Evolutionary conservation across 2,329 filamentous ascomycete genomes (phyloP).

Genomic region (Xylaria sp.): DNA sequence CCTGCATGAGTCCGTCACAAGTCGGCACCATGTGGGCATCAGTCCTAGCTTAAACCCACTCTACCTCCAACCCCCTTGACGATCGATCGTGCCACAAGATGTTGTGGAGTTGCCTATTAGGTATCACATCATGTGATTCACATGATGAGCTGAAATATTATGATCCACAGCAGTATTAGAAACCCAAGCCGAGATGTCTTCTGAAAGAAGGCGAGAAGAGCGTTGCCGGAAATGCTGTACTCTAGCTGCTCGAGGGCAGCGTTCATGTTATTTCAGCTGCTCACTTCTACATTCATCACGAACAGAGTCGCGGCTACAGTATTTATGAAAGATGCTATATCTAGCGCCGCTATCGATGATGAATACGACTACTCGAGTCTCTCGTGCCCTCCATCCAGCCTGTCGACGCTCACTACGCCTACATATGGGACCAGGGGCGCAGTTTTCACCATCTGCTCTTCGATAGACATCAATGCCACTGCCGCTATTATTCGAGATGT

Average conservation of each 20-base stretch:
- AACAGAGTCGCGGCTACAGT: neutral
- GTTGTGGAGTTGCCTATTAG: neutral
- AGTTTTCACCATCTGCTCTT: slow-evolving; percentile 45
- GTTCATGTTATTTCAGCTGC: neutral
- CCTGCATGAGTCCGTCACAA: neutral
- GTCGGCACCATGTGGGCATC: neutral
- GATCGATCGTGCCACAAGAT: neutral
- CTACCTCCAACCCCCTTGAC: neutral
- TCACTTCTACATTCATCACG: neutral
- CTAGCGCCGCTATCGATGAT: neutral
- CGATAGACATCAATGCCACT: slow-evolving; percentile 40
- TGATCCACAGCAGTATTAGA: neutral
- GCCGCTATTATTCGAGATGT: slow-evolving; percentile 38
- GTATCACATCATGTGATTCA: neutral
- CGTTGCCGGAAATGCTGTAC: neutral
- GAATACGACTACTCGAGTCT: slow-evolving; percentile 31
- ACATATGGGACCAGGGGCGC: slow-evolving; percentile 42
- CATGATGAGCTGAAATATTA: neutral
- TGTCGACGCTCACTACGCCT: slow-evolving; percentile 30
- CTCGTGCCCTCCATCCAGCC: slow-evolving; percentile 21
- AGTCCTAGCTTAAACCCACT: slow-evolving; percentile 3
- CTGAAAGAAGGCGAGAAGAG: neutral
- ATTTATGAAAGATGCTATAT: neutral
- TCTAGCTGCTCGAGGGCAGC: neutral
- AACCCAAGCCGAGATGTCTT: neutral